Evolutionary conservation across 768 basidiomycete species (phyloP).

Genomic region (Hygrophoropsis aurantiaca): DNA sequence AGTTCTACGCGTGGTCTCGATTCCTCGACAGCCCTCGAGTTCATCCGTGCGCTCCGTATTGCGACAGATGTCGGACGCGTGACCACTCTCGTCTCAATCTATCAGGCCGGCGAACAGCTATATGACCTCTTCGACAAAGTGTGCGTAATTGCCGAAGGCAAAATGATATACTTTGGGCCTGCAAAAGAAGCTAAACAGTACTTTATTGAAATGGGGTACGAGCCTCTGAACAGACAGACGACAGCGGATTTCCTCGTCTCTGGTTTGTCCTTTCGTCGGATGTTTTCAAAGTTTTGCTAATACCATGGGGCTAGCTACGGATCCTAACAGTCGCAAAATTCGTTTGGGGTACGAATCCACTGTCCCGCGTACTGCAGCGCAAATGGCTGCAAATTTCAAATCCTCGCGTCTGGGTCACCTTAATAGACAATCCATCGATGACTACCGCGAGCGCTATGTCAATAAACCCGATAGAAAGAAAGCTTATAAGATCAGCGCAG

Average conservation of each 20-base stretch:
- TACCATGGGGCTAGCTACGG: constrained; percentile 55
- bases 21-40: constrained; percentile 72
- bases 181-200: constrained; percentile 53
- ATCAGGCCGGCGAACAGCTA: constrained; percentile 77
- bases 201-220: constrained; percentile 58
- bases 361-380: constrained; percentile 52
- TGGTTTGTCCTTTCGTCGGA: no score
- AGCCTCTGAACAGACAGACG: constrained; percentile 56
- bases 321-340: constrained; percentile 57
- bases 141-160: constrained; percentile 59
- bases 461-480: constrained; percentile 41
- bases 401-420: constrained; percentile 38
- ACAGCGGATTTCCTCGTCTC: constrained; percentile 61
- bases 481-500: constrained; percentile 49
- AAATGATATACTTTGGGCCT: constrained; percentile 61
- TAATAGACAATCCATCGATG: constrained; percentile 49
- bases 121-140: constrained; percentile 73
- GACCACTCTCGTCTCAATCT: constrained; percentile 77
- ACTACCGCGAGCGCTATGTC: constrained; percentile 46
- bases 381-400: constrained; percentile 38
- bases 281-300: not conserved
- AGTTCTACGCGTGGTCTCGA: constrained; percentile 71
- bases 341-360: constrained; percentile 30
- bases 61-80: constrained; percentile 54
- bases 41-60: constrained; percentile 66